A percentile compares a stretch with the other conserved stretches of the same genome.
phyloP scores from a whole-genome alignment of 371 early-diverging fungal genomes.

The Paraphysoderma sedebokerense region DNA sequence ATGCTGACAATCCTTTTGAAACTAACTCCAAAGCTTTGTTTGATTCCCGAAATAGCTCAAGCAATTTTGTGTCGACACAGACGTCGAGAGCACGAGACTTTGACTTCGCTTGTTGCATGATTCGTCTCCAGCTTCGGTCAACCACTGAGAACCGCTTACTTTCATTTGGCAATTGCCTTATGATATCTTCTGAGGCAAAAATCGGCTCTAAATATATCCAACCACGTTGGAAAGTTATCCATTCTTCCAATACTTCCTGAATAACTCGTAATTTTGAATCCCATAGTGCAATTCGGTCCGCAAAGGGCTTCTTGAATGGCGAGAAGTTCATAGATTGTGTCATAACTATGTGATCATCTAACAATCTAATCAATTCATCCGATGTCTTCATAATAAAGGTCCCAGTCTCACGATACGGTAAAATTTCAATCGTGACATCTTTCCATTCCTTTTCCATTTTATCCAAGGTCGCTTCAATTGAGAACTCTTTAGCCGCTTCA shows the following conservation, averaged over 20 bases:
- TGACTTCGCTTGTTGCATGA: conserved; percentile 23
- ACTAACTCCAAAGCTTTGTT: conserved; percentile 38
- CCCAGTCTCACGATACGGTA: conserved; percentile 34
- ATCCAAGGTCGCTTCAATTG: conserved; percentile 33
- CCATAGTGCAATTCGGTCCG: conserved; percentile 29
- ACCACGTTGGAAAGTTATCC: conserved; percentile 32
- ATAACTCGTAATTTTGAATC: conserved; percentile 29
- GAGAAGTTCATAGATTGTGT: conserved; percentile 37
- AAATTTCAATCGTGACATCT: conserved; percentile 20
- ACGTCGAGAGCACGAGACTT: conserved; percentile 27
- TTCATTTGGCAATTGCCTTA: conserved; percentile 32
- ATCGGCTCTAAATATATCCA: conserved; percentile 42
- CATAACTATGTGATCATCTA: conserved; percentile 41
- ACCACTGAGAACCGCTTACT: conserved; percentile 35
- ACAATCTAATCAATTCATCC: conserved; percentile 26
- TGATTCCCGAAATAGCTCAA: conserved; percentile 32
- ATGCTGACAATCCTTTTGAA: conserved; percentile 34
- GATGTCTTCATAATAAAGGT: conserved; percentile 31
- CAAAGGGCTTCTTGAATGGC: conserved; percentile 37
- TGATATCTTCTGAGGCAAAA: conserved; percentile 34
- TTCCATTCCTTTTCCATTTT: conserved; percentile 39
- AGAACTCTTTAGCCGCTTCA: conserved; percentile 36
- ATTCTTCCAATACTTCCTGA: conserved; percentile 36
- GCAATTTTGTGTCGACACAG: conserved; percentile 28
- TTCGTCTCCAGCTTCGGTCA: conserved; percentile 34